These are phyloP conservation scores for Lactifluus volemus DNA, from an alignment of 768 basidiomycete genomes.

Conservation along the genomic window DNA sequence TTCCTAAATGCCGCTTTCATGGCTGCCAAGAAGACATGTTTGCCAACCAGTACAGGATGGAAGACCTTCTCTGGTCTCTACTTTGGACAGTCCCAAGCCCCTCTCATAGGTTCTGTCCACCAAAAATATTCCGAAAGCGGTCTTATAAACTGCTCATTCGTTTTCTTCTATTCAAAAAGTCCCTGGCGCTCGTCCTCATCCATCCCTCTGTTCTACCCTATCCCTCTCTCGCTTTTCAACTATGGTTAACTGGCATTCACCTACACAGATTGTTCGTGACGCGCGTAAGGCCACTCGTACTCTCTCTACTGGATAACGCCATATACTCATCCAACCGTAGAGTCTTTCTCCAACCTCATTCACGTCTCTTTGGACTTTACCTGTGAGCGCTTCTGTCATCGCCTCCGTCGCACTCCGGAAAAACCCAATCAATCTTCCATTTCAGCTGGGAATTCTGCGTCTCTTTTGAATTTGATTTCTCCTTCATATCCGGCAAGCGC, in stretches of 20 bases:
- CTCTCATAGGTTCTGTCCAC: background rate
- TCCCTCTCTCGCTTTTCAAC: constrained; percentile 5
- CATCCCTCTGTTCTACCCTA: background rate
- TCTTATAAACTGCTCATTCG: background rate
- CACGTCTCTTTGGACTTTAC: constrained; percentile 38
- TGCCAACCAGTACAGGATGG: background rate
- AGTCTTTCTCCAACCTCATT: constrained; percentile 33
- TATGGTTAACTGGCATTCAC: constrained; percentile 37
- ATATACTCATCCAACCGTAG: constrained; percentile 22
- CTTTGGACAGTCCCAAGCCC: background rate
- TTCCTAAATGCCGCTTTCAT: constrained; percentile 6
- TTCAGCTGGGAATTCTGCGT: constrained; percentile 37
- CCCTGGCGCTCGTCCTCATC: background rate
- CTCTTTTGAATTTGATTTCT: constrained; percentile 37
- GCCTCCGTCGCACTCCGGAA: background rate
- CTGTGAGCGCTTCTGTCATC: constrained; percentile 27
- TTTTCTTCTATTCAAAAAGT: background rate
- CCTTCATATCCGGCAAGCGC: constrained; percentile 32
- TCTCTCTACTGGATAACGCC: background rate
- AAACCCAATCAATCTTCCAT: background rate
- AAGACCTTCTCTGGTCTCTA: background rate
- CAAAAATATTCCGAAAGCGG: background rate
- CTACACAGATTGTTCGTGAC: constrained; percentile 30
- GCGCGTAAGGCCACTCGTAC: constrained; percentile 24
- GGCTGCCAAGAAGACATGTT: background rate